Percentiles rank a stretch among this genome's conserved stretches.
Evolutionary conservation across 176 grass and related monocot species (phyloP).

Genomic region (Tillandsia fasciculata): DNA sequence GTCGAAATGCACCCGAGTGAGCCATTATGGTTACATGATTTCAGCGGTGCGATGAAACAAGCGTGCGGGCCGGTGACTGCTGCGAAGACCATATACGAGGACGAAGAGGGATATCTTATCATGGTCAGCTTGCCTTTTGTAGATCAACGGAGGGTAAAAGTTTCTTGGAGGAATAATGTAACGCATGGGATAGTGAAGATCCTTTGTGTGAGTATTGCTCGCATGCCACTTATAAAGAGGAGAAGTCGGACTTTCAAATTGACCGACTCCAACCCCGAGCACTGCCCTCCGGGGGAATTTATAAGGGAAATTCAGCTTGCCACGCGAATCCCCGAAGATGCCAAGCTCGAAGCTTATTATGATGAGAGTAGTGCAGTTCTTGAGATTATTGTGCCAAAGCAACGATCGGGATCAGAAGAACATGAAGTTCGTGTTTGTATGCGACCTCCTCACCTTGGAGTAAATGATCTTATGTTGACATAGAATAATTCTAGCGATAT

Average conservation of each 20-base stretch:
- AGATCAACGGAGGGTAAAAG: constrained; percentile 87
- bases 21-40: constrained; percentile 62
- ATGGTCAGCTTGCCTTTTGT: constrained; percentile 82
- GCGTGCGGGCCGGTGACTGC: constrained; percentile 65
- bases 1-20: constrained; percentile 49
- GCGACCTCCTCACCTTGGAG: constrained; percentile 76
- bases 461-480: constrained; percentile 68
- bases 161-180: constrained; percentile 83
- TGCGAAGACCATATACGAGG: constrained; percentile 88
- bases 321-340: constrained; percentile 84
- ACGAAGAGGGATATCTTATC: constrained; percentile 72
- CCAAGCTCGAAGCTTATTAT: constrained; percentile 86
- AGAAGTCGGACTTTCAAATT: constrained; percentile 66
- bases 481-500: constrained; percentile 4
- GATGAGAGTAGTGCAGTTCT: constrained; percentile 66
- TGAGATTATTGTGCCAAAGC: constrained; percentile 94
- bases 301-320: constrained; percentile 75
- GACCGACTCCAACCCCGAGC: constrained; percentile 50
- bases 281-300: constrained; percentile 89
- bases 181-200: constrained; percentile 89
- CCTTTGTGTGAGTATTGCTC: constrained; percentile 65
- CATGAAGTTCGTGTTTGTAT: constrained; percentile 90
- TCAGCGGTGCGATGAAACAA: constrained; percentile 77
- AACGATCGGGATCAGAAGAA: constrained; percentile 64
- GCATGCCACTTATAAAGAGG: constrained; percentile 48